These are phyloP conservation scores for Heliocybe sulcata DNA, from an alignment of 1,284 basidiomycete genomes.

Conservation along the genomic window DNA sequence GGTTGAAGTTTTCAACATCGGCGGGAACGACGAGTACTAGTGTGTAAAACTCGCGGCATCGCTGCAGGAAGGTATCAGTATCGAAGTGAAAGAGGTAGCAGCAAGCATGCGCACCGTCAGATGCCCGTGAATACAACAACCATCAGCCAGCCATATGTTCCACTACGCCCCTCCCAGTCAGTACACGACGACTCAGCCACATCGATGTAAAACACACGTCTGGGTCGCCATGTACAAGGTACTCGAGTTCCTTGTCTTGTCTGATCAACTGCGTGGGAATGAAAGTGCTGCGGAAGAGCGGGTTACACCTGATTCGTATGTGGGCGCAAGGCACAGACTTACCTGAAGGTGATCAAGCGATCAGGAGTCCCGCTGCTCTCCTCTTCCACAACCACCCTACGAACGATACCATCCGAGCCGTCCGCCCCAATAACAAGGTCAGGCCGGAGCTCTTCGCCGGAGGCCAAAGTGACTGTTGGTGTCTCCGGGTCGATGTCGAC, in stretches of 20 bases:
- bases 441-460: neutral
- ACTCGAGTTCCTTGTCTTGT: slow-evolving; percentile 27
- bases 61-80: neutral
- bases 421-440: slow-evolving; percentile 1
- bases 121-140: slow-evolving; percentile 1
- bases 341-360: neutral
- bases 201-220: slow-evolving; percentile 19
- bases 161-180: neutral
- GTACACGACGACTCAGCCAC: neutral
- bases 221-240: slow-evolving; percentile 16
- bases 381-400: neutral
- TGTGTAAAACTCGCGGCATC: neutral
- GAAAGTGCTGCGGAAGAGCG: slow-evolving; percentile 1
- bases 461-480: neutral
- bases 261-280: slow-evolving; percentile 25
- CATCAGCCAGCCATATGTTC: slow-evolving; percentile 1
- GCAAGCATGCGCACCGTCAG: neutral
- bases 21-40: neutral
- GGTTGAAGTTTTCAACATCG: neutral
- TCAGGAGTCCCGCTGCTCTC: neutral
- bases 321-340: neutral
- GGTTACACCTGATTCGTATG: neutral
- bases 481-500: neutral
- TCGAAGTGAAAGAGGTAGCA: too few relatives aligned
- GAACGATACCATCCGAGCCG: neutral